Conservation (phyloP, 1,139 yeast genomes). For the Yamadazyma friedrichii region DNA sequence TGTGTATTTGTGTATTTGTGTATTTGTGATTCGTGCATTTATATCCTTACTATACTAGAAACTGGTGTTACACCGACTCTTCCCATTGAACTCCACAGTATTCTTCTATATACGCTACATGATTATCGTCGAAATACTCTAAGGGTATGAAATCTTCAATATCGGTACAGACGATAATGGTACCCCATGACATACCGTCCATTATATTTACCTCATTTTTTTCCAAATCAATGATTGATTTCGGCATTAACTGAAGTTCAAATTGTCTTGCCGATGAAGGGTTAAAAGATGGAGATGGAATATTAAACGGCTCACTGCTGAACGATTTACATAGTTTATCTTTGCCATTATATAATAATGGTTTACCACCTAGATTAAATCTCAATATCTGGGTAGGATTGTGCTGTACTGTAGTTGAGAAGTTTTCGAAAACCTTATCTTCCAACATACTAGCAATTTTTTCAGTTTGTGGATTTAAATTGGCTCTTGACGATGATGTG, state of each 20-base stretch:
- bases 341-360: conserved; percentile 67
- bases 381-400: conserved; percentile 87
- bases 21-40: no score
- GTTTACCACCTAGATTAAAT: conserved; percentile 73
- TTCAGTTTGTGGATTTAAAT: conserved; percentile 34
- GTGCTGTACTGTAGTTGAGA: conserved; percentile 68
- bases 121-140: conserved; percentile 52
- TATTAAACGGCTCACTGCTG: conserved; percentile 23
- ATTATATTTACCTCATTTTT: conserved; percentile 29
- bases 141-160: conserved; percentile 64
- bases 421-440: conserved; percentile 77
- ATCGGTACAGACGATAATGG: conserved; percentile 83
- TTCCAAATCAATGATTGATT: conserved; percentile 81
- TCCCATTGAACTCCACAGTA: conserved; percentile 98
- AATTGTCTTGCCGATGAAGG: conserved; percentile 66
- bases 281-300: conserved; percentile 56
- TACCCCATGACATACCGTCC: conserved; percentile 98
- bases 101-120: conserved; percentile 85
- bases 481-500: conserved; percentile 2
- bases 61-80: conserved; percentile 33
- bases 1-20: no score
- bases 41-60: no score
- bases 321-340: conserved; percentile 53
- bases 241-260: conserved; percentile 94
- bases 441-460: conserved; percentile 57